Conservation (phyloP, 2,329 filamentous ascomycete genomes). For the Coleophoma eucalyptorum region DNA sequence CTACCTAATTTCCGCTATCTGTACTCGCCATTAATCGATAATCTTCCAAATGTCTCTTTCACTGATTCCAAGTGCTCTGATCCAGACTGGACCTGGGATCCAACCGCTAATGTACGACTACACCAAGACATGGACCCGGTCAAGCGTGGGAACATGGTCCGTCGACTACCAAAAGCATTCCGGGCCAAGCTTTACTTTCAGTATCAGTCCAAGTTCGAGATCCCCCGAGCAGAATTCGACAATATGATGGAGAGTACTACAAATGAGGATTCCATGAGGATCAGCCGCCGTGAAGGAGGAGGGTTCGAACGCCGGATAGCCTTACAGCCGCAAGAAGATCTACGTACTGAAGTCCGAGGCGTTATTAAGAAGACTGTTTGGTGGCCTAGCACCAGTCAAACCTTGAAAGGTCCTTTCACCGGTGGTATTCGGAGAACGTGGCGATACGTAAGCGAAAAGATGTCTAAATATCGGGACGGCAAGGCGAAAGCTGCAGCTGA, state of each 20-base stretch:
- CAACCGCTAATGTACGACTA: constrained; percentile 61
- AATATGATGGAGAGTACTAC: constrained; percentile 75
- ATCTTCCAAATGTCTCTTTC: constrained; percentile 84
- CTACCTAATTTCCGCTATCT: constrained; percentile 86
- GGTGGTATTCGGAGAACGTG: constrained; percentile 66
- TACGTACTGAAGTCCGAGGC: constrained; percentile 67
- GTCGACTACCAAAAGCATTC: constrained; percentile 82
- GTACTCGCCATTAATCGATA: constrained; percentile 85
- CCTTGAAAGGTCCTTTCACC: constrained; percentile 77
- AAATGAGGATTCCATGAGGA: constrained; percentile 65
- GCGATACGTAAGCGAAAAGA: constrained; percentile 81
- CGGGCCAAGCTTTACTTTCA: constrained; percentile 88
- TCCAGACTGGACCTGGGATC: constrained; percentile 60
- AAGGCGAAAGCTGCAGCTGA: constrained; percentile 16
- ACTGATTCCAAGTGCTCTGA: constrained; percentile 57
- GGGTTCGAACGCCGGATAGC: constrained; percentile 85
- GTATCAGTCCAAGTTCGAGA: constrained; percentile 86
- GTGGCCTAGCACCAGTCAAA: constrained; percentile 90
- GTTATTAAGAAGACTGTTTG: constrained; percentile 85
- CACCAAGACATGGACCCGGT: constrained; percentile 90
- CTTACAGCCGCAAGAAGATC: constrained; percentile 57
- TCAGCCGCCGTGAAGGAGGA: constrained; percentile 73
- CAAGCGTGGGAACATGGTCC: constrained; percentile 93
- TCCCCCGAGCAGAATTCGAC: constrained; percentile 79
- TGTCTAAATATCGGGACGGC: constrained; percentile 51